Percentiles rank a stretch among this genome's conserved stretches.
Conservation (phyloP, 495 filamentous ascomycete species). For the Aspergillus campestris region DNA sequence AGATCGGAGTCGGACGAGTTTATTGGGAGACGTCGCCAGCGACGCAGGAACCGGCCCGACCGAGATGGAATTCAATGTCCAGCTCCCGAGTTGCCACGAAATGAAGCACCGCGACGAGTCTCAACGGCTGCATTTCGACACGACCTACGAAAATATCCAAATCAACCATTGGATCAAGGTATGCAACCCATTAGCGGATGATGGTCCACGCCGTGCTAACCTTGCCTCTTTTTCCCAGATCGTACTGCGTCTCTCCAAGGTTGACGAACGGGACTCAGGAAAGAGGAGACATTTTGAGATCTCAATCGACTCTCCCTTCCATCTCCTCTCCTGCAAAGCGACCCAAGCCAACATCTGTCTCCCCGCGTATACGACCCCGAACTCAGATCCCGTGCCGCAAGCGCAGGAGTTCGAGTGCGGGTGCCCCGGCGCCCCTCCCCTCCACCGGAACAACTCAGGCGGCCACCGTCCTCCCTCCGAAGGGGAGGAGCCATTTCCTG, state of each 20-base stretch:
- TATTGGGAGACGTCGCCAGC: conserved; percentile 71
- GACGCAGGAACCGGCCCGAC: conserved; percentile 70
- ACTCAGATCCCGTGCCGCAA: conserved; percentile 36
- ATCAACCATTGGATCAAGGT: conserved; percentile 99
- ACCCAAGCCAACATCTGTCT: conserved; percentile 85
- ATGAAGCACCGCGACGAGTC: conserved; percentile 71
- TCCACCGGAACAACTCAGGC: conserved; percentile 29
- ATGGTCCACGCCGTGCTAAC: background rate
- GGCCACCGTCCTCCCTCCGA: conserved; percentile 26
- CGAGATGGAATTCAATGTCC: conserved; percentile 95
- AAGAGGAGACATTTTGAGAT: conserved; percentile 96
- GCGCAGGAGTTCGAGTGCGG: conserved; percentile 59
- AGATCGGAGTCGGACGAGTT: conserved; percentile 49
- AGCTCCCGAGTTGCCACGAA: conserved; percentile 82
- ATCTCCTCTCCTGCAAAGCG: conserved; percentile 88
- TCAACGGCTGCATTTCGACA: conserved; percentile 79
- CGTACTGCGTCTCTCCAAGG: conserved; percentile 87
- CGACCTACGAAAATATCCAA: conserved; percentile 91
- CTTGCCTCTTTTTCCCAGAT: conserved; percentile 48
- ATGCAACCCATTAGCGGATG: conserved; percentile 14
- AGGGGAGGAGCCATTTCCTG: conserved; percentile 14
- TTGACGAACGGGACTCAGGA: conserved; percentile 68
- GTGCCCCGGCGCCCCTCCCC: conserved; percentile 58
- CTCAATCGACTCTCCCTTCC: conserved; percentile 95
- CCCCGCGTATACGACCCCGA: conserved; percentile 68